Percentiles rank a stretch among this genome's conserved stretches.
Conservation (phyloP, 805 yeast species). For the Candida krabiensis region DNA sequence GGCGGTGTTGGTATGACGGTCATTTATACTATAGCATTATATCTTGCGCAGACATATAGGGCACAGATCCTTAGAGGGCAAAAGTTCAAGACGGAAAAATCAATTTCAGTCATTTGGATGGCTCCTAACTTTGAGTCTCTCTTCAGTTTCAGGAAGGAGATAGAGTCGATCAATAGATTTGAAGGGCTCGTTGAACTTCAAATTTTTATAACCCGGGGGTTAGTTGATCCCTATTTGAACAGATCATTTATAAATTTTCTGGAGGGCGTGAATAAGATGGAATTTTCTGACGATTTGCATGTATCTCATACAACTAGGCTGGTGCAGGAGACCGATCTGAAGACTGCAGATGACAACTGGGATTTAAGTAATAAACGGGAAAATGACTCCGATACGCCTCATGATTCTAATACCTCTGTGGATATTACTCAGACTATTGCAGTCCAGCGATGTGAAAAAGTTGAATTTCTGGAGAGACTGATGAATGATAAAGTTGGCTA, state of each 20-base stretch:
- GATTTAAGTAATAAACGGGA: neutral
- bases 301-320: neutral
- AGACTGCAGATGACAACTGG: neutral
- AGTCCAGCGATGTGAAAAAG: constrained; percentile 13
- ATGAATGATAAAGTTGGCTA: constrained; percentile 15
- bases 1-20: constrained; percentile 72
- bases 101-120: constrained; percentile 30
- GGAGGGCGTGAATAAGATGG: neutral
- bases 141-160: constrained; percentile 29
- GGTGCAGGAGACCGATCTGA: neutral
- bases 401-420: neutral
- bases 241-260: neutral
- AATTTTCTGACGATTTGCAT: neutral
- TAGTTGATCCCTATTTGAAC: constrained; percentile 22
- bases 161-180: constrained; percentile 24
- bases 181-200: constrained; percentile 28
- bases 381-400: too few relatives aligned
- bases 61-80: constrained; percentile 30
- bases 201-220: constrained; percentile 27
- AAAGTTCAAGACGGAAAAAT: constrained; percentile 18
- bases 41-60: constrained; percentile 34
- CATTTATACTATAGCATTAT: constrained; percentile 45
- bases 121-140: constrained; percentile 33
- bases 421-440: neutral
- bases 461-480: constrained; percentile 18